These are phyloP conservation scores for Ballota nigra DNA, from an alignment of 257 asterid genomes.

Conservation along the genomic window DNA sequence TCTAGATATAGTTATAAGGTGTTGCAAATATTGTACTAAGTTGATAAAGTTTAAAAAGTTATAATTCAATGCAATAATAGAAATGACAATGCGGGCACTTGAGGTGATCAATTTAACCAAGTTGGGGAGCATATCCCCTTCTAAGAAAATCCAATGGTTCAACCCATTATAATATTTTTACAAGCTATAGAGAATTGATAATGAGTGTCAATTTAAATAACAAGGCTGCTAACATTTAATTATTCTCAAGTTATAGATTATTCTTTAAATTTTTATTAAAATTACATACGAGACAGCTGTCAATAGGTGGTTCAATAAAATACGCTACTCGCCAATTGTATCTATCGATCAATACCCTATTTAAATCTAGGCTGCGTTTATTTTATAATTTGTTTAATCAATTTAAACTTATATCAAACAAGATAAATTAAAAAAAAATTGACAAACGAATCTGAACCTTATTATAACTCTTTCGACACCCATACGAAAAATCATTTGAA, in stretches of 20 bases:
- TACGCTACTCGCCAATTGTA: background rate
- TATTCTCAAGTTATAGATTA: background rate
- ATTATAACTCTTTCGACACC: background rate
- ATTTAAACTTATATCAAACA: background rate
- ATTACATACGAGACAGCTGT: background rate
- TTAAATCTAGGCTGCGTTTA: background rate
- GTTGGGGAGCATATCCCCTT: background rate
- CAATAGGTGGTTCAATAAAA: background rate
- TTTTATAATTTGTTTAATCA: background rate
- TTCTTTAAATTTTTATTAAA: background rate
- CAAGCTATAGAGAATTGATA: background rate
- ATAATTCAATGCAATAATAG: background rate
- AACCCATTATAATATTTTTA: background rate
- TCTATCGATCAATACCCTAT: no score
- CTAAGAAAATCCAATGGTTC: background rate
- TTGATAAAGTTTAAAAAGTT: background rate
- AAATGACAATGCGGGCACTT: no score
- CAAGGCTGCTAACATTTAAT: background rate
- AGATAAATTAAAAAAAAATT: background rate
- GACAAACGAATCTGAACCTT: background rate
- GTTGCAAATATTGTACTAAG: no score
- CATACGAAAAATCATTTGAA: background rate
- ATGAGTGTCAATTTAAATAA: background rate
- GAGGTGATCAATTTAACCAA: background rate
- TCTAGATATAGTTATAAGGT: no score